Base-by-base conservation (phyloP, 306 rosid species). In the Dryas drummondii region DNA sequence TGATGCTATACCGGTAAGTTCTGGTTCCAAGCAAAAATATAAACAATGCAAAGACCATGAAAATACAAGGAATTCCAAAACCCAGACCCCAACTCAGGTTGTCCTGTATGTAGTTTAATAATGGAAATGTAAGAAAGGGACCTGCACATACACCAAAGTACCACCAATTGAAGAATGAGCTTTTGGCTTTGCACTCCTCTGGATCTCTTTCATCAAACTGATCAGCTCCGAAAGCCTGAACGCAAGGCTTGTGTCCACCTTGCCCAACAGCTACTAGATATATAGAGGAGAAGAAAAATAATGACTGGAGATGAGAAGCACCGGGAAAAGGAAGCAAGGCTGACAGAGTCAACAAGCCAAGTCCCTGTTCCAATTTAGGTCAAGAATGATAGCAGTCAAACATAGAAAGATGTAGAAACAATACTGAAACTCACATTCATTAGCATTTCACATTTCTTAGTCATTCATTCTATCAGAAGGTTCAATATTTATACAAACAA, bases 131-230 rank as follows among this genome's bases (percentile, higher is more conserved):
- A 14, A 32, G 40, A 7, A 79, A 17, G 63, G 68, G 9, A 37
- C 88, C 91, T 9, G 76, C 53, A 70, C 80, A 69, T 57, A 82
- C 42, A 4, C 90, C 60, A 13, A 87, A 85, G 79, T 82, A 87
- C 94, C 94, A 87, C 94, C 91, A 89, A 61, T 89, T 89, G 71
- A 89, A 89, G 85, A 87, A 89, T 17, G 94, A 82, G 84, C 91
- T 84, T 80, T 87, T 87, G 15, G 84, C 86, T 51, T 70, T 83
- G 79, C 73, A 42, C 67, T 89, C 94, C 76, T 80, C 72, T 7
- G 90, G 87, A 76, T 89, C 78, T 4, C 75, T 46, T 41, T 78
- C 87, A 62, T 89, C 88, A 42, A 89, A 89, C 61, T 89, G 93
- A 64, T 86, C 93, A 0, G 92, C 92, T 60, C 94, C 92, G 50